Percentiles rank a stretch among this genome's conserved stretches.
phyloP scores from a whole-genome alignment of 805 yeast species.

The Candida tallmaniae region DNA sequence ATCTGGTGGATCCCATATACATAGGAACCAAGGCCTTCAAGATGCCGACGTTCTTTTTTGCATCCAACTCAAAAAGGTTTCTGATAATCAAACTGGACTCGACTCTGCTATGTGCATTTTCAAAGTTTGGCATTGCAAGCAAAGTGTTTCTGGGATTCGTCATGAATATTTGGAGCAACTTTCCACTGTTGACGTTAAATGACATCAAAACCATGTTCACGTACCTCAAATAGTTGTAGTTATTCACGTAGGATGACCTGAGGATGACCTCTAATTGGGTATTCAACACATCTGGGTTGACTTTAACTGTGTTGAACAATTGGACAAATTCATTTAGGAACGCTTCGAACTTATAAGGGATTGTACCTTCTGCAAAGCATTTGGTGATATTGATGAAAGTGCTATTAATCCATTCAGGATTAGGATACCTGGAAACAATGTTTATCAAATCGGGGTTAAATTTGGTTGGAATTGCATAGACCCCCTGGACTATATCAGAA shows the following conservation, averaged over 20 bases:
- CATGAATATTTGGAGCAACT: slow-evolving; percentile 58
- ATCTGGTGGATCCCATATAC: slow-evolving; percentile 59
- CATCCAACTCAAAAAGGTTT: slow-evolving; percentile 46
- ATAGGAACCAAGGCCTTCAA: slow-evolving; percentile 26
- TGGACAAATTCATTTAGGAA: background rate
- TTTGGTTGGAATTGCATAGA: background rate
- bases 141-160: slow-evolving; percentile 46
- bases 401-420: slow-evolving; percentile 50
- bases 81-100: slow-evolving; percentile 45
- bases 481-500: background rate
- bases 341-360: background rate
- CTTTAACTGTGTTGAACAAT: background rate
- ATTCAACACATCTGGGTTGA: slow-evolving; percentile 37
- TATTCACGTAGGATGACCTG: slow-evolving; percentile 42
- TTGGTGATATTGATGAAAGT: slow-evolving; percentile 59
- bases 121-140: slow-evolving; percentile 16
- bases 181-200: slow-evolving; percentile 33
- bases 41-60: slow-evolving; percentile 35
- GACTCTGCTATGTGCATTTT: slow-evolving; percentile 26
- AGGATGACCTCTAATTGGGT: slow-evolving; percentile 64
- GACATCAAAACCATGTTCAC: slow-evolving; percentile 34
- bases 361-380: slow-evolving; percentile 47
- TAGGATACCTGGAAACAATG: slow-evolving; percentile 11
- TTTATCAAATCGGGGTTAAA: slow-evolving; percentile 1
- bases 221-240: slow-evolving; percentile 43